phyloP scores from a whole-genome alignment of 257 asterid species.

The Voacanga thouarsii region DNA sequence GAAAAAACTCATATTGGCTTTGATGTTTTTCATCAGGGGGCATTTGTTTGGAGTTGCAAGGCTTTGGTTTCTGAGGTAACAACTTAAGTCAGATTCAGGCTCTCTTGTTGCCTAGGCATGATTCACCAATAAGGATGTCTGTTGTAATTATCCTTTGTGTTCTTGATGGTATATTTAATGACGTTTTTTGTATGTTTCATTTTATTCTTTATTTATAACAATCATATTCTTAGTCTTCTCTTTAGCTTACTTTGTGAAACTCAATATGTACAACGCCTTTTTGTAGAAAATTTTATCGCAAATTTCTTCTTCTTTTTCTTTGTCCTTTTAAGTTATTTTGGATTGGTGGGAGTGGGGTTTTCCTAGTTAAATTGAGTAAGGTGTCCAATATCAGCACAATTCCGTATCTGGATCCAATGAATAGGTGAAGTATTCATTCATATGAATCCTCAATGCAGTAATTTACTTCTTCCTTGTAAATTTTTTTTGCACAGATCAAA shows the following conservation, averaged over 20 bases:
- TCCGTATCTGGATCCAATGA: not conserved
- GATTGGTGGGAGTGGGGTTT: not conserved
- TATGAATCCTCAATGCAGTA: no score
- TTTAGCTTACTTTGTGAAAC: not conserved
- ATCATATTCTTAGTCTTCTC: not conserved
- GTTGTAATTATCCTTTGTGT: not conserved
- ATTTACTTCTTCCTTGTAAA: not conserved
- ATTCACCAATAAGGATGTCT: not conserved
- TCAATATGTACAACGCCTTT: not conserved
- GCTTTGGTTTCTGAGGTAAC: constrained; percentile 95
- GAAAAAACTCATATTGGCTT: not conserved
- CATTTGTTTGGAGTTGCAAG: constrained; percentile 91
- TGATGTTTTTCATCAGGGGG: constrained; percentile 56
- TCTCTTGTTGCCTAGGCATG: constrained; percentile 6
- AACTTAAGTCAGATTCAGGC: not conserved
- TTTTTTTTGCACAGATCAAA: constrained; percentile 73
- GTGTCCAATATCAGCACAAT: not conserved
- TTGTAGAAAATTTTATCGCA: not conserved
- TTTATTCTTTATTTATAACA: not conserved
- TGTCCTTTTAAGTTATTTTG: not conserved
- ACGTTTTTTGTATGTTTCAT: not conserved
- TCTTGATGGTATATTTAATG: not conserved
- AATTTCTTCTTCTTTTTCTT: not conserved
- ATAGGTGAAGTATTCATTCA: not conserved
- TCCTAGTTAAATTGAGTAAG: not conserved